phyloP scores from a whole-genome alignment of 208 protist species.

The Crithidia thermophila region DNA sequence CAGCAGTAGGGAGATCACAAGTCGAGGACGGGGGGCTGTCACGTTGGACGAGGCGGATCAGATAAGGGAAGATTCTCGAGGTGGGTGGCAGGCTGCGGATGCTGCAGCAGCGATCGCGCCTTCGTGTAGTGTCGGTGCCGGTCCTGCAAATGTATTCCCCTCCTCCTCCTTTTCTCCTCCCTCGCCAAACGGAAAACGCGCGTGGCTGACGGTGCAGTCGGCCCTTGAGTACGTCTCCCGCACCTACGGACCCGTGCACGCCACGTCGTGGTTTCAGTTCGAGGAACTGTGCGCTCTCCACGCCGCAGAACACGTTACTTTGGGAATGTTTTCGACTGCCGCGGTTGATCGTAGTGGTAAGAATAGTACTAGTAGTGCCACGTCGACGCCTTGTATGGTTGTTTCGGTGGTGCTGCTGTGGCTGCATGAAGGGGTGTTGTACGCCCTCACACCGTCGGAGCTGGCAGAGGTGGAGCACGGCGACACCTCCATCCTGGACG shows the following conservation, averaged over 20 bases:
- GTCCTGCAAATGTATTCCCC: no score
- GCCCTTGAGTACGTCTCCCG: constrained; percentile 27
- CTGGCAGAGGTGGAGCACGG: neutral
- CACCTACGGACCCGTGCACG: constrained; percentile 22
- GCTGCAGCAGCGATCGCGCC: no score
- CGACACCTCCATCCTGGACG: no score
- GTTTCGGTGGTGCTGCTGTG: constrained; percentile 24
- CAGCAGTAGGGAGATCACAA: no score
- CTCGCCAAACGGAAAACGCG: neutral
- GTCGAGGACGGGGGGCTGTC: no score
- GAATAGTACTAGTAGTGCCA: no score
- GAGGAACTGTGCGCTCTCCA: constrained; percentile 23
- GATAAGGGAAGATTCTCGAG: no score
- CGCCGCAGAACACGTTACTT: constrained; percentile 3
- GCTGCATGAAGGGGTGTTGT: constrained; percentile 13
- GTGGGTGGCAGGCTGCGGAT: no score
- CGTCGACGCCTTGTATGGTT: neutral
- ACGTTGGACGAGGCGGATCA: no score
- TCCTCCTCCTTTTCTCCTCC: neutral
- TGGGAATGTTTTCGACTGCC: neutral
- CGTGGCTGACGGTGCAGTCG: constrained; percentile 29
- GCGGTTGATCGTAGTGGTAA: no score
- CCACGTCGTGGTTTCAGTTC: constrained; percentile 21
- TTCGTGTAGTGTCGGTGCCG: no score
- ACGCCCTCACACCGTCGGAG: constrained; percentile 13